Percentiles rank a stretch among this genome's conserved stretches.
Conservation (phyloP, 108 stramenopile genomes). For the Phaeodactylum tricornutum region DNA sequence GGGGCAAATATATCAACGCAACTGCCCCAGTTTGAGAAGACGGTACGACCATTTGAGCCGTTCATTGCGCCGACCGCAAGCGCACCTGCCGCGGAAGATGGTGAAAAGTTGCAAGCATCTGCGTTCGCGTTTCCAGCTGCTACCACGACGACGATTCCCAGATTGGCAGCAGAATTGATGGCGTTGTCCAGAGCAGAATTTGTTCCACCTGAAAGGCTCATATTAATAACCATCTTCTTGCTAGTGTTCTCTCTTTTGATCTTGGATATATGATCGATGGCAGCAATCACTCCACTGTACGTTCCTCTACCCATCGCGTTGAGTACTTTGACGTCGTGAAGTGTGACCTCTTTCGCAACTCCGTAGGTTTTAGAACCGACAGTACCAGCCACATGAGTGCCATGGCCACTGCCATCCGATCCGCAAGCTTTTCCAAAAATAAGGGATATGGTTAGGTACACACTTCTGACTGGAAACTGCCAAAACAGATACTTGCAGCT, state of each 20-base stretch:
- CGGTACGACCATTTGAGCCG: conserved; percentile 3
- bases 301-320: neutral
- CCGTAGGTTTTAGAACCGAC: neutral
- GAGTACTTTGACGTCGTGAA: neutral
- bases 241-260: conserved; percentile 4
- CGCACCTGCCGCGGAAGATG: conserved; percentile 32
- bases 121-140: conserved; percentile 50
- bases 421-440: no score
- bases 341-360: conserved; percentile 1
- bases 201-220: conserved; percentile 34
- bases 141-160: conserved; percentile 42
- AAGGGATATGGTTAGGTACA: no score
- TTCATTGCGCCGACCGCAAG: conserved; percentile 30
- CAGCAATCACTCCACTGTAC: neutral
- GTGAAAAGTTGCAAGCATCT: conserved; percentile 16
- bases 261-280: neutral
- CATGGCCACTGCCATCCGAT: neutral
- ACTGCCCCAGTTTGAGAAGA: conserved; percentile 1
- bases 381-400: conserved; percentile 9
- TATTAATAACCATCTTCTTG: conserved; percentile 29
- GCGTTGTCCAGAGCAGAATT: neutral
- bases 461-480: no score
- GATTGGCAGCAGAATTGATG: conserved; percentile 13
- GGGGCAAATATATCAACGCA: conserved; percentile 39
- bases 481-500: no score